phyloP scores from a whole-genome alignment of 768 basidiomycete genomes.

The Plicaturopsis crispa region DNA sequence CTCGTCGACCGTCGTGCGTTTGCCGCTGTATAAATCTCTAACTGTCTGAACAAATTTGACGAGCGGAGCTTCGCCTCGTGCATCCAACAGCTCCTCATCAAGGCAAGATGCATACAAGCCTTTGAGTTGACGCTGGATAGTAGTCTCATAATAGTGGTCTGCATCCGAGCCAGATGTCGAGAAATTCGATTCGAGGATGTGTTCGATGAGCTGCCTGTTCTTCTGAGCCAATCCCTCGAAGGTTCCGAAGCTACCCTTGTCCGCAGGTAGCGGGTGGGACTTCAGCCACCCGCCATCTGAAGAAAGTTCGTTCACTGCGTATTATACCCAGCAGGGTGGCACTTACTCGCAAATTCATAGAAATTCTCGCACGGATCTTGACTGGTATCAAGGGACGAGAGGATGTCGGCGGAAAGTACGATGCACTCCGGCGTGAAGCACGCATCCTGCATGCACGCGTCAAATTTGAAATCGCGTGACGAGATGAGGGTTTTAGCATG shows the following conservation, averaged over 20 bases:
- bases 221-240: conserved; percentile 67
- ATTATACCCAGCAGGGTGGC: conserved; percentile 2
- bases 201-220: conserved; percentile 73
- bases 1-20: conserved; percentile 29
- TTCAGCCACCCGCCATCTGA: conserved; percentile 86
- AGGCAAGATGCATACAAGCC: conserved; percentile 77
- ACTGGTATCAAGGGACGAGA: conserved; percentile 70
- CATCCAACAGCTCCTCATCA: conserved; percentile 70
- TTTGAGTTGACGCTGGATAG: conserved; percentile 57
- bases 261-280: conserved; percentile 78
- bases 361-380: conserved; percentile 96
- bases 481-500: no score
- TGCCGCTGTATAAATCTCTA: conserved; percentile 48
- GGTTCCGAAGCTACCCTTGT: conserved; percentile 64
- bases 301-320: conserved; percentile 3
- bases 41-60: conserved; percentile 58
- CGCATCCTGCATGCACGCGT: conserved; percentile 33
- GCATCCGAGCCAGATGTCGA: conserved; percentile 24
- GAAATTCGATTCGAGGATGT: conserved; percentile 50
- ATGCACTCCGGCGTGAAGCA: conserved; percentile 82
- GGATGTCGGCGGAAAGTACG: conserved; percentile 70
- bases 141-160: conserved; percentile 34
- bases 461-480: not conserved
- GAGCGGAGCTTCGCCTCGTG: conserved; percentile 65
- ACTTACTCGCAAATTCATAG: conserved; percentile 87